Evolutionary conservation across 2,329 filamentous ascomycete species (phyloP).

Genomic region (Colletotrichum musicola): DNA sequence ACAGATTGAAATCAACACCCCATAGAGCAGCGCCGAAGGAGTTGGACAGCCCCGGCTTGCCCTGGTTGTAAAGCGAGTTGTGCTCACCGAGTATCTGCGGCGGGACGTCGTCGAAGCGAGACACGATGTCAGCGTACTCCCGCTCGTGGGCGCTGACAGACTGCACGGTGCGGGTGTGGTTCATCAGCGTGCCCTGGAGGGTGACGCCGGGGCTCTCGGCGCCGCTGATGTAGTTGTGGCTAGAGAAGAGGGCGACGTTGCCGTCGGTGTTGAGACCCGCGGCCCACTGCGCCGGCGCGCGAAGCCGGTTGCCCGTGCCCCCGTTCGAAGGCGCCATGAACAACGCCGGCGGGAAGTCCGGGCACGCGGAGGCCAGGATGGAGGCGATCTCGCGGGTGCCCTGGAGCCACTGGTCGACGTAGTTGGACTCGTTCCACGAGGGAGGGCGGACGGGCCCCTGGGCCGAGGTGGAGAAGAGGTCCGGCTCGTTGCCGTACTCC

Average conservation of each 20-base stretch:
- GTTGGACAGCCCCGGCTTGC: slow-evolving; percentile 71
- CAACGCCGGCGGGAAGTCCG: slow-evolving; percentile 57
- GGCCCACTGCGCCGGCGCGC: slow-evolving; percentile 63
- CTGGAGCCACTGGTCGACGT: slow-evolving; percentile 69
- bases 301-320: slow-evolving; percentile 63
- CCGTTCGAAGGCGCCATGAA: slow-evolving; percentile 72
- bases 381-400: slow-evolving; percentile 63
- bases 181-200: slow-evolving; percentile 72
- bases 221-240: slow-evolving; percentile 75
- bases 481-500: slow-evolving; percentile 76
- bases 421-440: slow-evolving; percentile 66
- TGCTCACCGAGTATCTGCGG: slow-evolving; percentile 71
- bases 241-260: slow-evolving; percentile 66
- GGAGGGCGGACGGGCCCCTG: slow-evolving; percentile 65
- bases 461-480: slow-evolving; percentile 66
- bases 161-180: slow-evolving; percentile 66
- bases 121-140: slow-evolving; percentile 57
- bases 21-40: slow-evolving; percentile 75
- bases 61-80: slow-evolving; percentile 74
- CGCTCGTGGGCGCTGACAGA: slow-evolving; percentile 63
- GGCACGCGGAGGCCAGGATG: slow-evolving; percentile 62
- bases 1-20: slow-evolving; percentile 73
- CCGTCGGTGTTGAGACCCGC: slow-evolving; percentile 63
- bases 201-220: slow-evolving; percentile 71
- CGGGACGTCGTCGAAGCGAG: slow-evolving; percentile 58